These are phyloP conservation scores for Flaveria brownii DNA, from an alignment of 129 eudicot genomes.

Conservation along the genomic window DNA sequence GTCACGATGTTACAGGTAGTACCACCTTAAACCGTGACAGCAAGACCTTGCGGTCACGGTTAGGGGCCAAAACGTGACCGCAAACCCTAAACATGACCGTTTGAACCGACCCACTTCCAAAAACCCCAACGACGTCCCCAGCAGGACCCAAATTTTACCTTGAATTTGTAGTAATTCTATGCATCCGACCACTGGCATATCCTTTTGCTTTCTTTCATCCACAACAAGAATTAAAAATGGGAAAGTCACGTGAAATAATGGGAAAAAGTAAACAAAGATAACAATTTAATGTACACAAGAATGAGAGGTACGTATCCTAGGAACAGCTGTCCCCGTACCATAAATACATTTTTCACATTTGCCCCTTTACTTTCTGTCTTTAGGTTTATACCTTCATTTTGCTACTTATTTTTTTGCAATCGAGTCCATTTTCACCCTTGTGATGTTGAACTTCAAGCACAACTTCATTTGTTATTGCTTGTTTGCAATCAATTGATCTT, in stretches of 20 bases:
- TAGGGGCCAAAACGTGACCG: too few relatives aligned
- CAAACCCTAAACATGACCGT: too few relatives aligned
- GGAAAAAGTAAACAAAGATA: constrained; percentile 29
- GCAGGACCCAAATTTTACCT: not conserved
- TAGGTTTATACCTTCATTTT: not conserved
- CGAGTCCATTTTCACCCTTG: not conserved
- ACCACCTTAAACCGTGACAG: too few relatives aligned
- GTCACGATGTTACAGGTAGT: too few relatives aligned
- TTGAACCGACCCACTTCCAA: too few relatives aligned
- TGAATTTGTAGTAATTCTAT: constrained; percentile 28
- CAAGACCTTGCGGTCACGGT: too few relatives aligned
- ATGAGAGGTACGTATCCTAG: constrained; percentile 33
- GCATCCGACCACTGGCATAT: constrained; percentile 34
- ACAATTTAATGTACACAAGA: constrained; percentile 25
- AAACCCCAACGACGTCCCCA: too few relatives aligned
- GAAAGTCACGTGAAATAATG: constrained; percentile 44
- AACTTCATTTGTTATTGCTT: too few relatives aligned
- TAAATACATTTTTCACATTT: not conserved
- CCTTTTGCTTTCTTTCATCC: constrained; percentile 34
- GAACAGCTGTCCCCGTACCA: constrained; percentile 40
- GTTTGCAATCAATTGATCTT: too few relatives aligned
- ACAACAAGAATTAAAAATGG: constrained; percentile 30
- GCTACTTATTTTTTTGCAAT: not conserved
- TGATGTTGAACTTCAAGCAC: not conserved
- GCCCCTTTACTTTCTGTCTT: constrained; percentile 20